These are phyloP conservation scores for Entophlyctis luteolus DNA, from an alignment of 192 early-diverging fungal species.

Conservation along the genomic window DNA sequence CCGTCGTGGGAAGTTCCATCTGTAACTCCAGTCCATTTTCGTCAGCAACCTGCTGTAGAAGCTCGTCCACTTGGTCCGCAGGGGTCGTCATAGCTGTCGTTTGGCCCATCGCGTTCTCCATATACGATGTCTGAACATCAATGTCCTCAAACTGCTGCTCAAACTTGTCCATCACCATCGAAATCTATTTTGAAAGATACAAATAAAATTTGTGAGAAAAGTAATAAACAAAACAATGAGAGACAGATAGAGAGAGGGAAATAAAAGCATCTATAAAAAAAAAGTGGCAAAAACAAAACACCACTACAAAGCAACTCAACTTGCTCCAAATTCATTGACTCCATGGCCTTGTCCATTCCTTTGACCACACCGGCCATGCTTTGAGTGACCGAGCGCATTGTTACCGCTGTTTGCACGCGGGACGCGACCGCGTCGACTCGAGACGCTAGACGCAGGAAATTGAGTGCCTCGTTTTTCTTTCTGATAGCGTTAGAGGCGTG, in stretches of 20 bases:
- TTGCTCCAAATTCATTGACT: constrained; percentile 93
- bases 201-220: constrained; percentile 24
- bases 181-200: constrained; percentile 60
- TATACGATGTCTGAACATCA: constrained; percentile 94
- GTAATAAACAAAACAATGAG: too few species aligned
- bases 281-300: too few species aligned
- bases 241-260: constrained; percentile 15
- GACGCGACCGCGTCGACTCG: constrained; percentile 89
- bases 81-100: constrained; percentile 84
- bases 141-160: constrained; percentile 95
- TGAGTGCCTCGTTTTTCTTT: constrained; percentile 92
- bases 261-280: too few species aligned
- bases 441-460: constrained; percentile 80
- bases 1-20: constrained; percentile 57
- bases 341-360: constrained; percentile 92
- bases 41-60: constrained; percentile 96
- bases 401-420: constrained; percentile 89
- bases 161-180: constrained; percentile 97
- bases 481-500: constrained; percentile 94
- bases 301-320: too few species aligned
- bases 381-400: constrained; percentile 80
- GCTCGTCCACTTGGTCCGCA: constrained; percentile 82
- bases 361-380: constrained; percentile 86
- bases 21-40: constrained; percentile 90
- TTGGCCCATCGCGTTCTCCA: constrained; percentile 89